Evolutionary conservation across 257 asterid genomes (phyloP).

Genomic region (Petunia axillaris): DNA sequence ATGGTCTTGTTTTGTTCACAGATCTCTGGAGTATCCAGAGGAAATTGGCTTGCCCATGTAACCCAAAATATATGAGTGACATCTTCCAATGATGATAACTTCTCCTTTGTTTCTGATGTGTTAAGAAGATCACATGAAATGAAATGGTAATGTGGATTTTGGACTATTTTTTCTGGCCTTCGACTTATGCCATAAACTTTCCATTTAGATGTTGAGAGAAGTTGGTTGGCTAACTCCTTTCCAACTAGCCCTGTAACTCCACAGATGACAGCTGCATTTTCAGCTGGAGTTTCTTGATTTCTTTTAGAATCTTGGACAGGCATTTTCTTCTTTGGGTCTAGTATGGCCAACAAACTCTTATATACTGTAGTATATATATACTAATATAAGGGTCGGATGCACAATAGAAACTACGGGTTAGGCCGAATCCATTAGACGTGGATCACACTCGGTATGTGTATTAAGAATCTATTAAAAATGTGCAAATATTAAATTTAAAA

Average conservation of each 20-base stretch:
- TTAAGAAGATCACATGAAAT: slow-evolving; percentile 68
- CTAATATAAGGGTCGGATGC: too few species aligned
- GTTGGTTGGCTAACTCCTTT: slow-evolving; percentile 65
- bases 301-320: slow-evolving; percentile 32
- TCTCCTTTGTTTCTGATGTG: slow-evolving; percentile 48
- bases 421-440: too few species aligned
- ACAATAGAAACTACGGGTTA: too few species aligned
- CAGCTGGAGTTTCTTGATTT: not conserved
- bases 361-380: too few species aligned
- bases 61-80: slow-evolving; percentile 80
- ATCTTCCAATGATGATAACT: slow-evolving; percentile 46
- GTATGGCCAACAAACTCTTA: too few species aligned
- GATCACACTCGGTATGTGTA: too few species aligned
- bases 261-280: slow-evolving; percentile 65
- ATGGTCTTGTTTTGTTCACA: slow-evolving; percentile 60
- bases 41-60: slow-evolving; percentile 75
- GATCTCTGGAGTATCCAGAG: slow-evolving; percentile 65
- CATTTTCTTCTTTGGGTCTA: slow-evolving; percentile 28
- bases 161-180: slow-evolving; percentile 27
- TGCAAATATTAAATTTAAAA: too few species aligned
- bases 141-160: slow-evolving; percentile 43
- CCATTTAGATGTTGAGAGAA: slow-evolving; percentile 58
- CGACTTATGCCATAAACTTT: slow-evolving; percentile 84
- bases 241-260: slow-evolving; percentile 90
- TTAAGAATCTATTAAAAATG: too few species aligned